A percentile compares a stretch with the other conserved stretches of the same genome.
Evolutionary conservation across 75 land plant genomes (phyloP).

Genomic region (Selaginella tamariscina): DNA sequence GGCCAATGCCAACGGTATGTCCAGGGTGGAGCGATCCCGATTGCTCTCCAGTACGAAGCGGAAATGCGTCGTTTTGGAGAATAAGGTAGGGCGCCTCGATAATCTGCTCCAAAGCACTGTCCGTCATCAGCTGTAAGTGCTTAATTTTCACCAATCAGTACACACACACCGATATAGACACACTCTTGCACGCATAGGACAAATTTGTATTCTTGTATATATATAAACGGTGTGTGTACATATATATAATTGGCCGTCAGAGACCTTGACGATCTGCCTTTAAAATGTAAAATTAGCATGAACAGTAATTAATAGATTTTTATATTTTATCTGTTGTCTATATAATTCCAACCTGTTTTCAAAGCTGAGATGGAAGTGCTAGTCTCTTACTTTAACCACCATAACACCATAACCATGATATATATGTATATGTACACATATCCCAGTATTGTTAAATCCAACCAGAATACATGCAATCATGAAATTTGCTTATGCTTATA

Average conservation of each 20-base stretch:
- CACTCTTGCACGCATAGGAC: neutral
- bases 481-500: neutral
- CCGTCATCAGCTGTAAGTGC: conserved; percentile 52
- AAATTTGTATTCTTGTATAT: neutral
- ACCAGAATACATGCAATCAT: neutral
- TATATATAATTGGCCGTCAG: neutral
- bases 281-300: no score
- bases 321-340: no score
- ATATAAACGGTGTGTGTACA: neutral
- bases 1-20: conserved; percentile 31
- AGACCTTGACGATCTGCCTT: no score
- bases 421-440: no score
- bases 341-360: no score
- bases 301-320: no score
- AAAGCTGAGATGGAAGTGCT: no score
- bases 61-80: conserved; percentile 62
- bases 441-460: no score
- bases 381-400: no score
- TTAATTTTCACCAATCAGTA: no score
- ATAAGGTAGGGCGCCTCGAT: conserved; percentile 57
- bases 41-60: conserved; percentile 51
- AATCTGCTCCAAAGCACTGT: conserved; percentile 42
- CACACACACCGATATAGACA: no score
- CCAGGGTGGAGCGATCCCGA: conserved; percentile 53
- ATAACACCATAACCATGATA: no score